These are phyloP conservation scores for Mollisia scopiformis DNA, from an alignment of 2,329 filamentous ascomycete species.

Conservation along the genomic window DNA sequence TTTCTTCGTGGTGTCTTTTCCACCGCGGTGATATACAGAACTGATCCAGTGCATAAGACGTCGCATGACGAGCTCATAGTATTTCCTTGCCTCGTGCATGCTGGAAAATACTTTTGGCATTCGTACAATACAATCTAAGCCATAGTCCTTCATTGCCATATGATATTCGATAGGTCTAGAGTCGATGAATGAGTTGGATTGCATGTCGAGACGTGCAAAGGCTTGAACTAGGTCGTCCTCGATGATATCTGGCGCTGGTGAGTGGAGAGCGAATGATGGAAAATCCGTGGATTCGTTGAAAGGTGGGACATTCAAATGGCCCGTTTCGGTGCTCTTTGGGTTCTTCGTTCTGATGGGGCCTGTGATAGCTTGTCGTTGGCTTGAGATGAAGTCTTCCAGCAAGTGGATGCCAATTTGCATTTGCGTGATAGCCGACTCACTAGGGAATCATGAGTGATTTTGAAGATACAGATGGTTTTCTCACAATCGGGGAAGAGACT, in stretches of 20 bases:
- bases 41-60: conserved; percentile 14
- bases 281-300: neutral
- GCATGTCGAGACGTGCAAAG: conserved; percentile 62
- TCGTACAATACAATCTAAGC: conserved; percentile 2
- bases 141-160: conserved; percentile 9
- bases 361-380: conserved; percentile 25
- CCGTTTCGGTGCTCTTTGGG: neutral
- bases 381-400: conserved; percentile 30
- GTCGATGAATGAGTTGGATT: conserved; percentile 55
- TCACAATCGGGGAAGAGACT: too few relatives aligned
- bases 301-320: neutral
- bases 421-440: conserved; percentile 16
- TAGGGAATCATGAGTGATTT: too few relatives aligned
- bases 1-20: neutral
- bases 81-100: conserved; percentile 11
- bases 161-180: conserved; percentile 5
- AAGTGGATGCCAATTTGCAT: conserved; percentile 17
- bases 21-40: neutral
- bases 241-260: conserved; percentile 15
- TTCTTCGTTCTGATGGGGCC: neutral
- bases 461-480: too few relatives aligned
- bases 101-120: conserved; percentile 16
- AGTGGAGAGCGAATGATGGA: conserved; percentile 6
- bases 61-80: conserved; percentile 18
- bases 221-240: conserved; percentile 62